A percentile compares a stretch with the other conserved stretches of the same genome.
phyloP scores from a whole-genome alignment of 805 yeast species.

The Starmerella sp. region DNA sequence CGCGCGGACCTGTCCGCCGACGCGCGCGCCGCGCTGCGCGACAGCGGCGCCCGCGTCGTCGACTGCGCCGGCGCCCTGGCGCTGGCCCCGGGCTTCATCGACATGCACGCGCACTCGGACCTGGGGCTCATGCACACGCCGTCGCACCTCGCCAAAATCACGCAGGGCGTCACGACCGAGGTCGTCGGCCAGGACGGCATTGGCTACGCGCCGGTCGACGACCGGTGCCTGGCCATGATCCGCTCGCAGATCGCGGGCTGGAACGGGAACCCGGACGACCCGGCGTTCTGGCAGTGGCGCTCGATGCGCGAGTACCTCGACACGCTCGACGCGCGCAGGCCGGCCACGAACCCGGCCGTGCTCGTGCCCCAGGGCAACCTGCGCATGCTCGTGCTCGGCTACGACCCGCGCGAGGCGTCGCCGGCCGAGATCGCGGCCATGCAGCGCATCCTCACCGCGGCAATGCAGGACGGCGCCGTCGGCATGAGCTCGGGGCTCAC shows the following conservation, averaged over 20 bases:
- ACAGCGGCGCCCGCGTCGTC: background rate
- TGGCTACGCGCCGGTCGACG: slow-evolving; percentile 17
- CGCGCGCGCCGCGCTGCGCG: background rate
- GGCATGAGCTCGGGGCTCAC: slow-evolving; percentile 20
- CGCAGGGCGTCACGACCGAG: slow-evolving; percentile 19
- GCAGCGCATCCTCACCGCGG: slow-evolving; percentile 9
- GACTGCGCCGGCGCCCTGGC: slow-evolving; percentile 10
- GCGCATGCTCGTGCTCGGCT: slow-evolving; percentile 19
- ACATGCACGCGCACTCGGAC: slow-evolving; percentile 19
- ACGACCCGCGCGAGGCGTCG: slow-evolving; percentile 17
- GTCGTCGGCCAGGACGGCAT: slow-evolving; percentile 20
- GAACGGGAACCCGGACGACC: slow-evolving; percentile 16
- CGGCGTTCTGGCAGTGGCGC: slow-evolving; percentile 13
- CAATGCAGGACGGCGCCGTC: slow-evolving; percentile 13
- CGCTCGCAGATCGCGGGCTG: slow-evolving; percentile 17
- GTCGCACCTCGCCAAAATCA: slow-evolving; percentile 15
- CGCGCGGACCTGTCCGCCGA: background rate
- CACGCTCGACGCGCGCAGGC: slow-evolving; percentile 4
- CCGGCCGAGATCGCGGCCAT: slow-evolving; percentile 7
- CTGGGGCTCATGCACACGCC: slow-evolving; percentile 14
- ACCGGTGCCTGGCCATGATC: slow-evolving; percentile 8
- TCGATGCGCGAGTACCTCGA: slow-evolving; percentile 9
- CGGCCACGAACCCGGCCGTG: slow-evolving; percentile 15
- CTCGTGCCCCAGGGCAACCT: slow-evolving; percentile 18
- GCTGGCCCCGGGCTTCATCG: slow-evolving; percentile 16